Base-by-base conservation (phyloP, 176 grass and related monocot genomes). In the Thinopyrum elongatum region DNA sequence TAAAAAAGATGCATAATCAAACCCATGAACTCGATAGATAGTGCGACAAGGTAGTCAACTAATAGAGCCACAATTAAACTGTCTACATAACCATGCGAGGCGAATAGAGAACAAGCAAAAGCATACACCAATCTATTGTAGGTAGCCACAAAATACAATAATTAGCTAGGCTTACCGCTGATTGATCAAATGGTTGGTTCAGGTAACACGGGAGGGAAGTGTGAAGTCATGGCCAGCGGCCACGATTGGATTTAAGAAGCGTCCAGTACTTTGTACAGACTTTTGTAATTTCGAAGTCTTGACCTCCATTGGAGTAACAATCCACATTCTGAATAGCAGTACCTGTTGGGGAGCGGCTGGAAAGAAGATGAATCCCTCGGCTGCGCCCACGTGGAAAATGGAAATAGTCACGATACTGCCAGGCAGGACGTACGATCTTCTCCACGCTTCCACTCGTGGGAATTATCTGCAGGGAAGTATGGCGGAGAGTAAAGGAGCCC, bases 161-260 rank as follows among this genome's bases (percentile, higher is more conserved):
- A 62, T 62, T 62, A 25, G n/a, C 10, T 3, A 62, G 5, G 2
- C 11, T 80, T 86, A 86, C 76, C 41, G 1, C 38, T 39, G 38
- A 10, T 69, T 85, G 59, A 26, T 62, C 83, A 85, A 4, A 77
- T 38, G 10, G 44, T 49, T 21, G 63, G 83, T 59, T 78, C 57
- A 10, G 47, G 14, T 11, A 69, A 60, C 22, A 77, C 53, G 4
- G 76, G 76, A 13, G 51, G 8, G 8, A 39, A 39, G 38, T 8
- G n/a, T 39, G 14, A 44, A 80, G 51, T 71, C n/a, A 86, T 0
- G 65, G 25, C n/a, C 9, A 12, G 0, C 0, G 42, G n/a, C n/a
- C 35, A 62, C 7, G 4, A 4, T 33, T 67, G 65, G 65, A 21
- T 34, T 34, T 8, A 67, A 4, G 3, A 67, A 67, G 65, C 8